phyloP scores from a whole-genome alignment of 2,329 filamentous ascomycete species.

The Chaetoscypha palmicola region DNA sequence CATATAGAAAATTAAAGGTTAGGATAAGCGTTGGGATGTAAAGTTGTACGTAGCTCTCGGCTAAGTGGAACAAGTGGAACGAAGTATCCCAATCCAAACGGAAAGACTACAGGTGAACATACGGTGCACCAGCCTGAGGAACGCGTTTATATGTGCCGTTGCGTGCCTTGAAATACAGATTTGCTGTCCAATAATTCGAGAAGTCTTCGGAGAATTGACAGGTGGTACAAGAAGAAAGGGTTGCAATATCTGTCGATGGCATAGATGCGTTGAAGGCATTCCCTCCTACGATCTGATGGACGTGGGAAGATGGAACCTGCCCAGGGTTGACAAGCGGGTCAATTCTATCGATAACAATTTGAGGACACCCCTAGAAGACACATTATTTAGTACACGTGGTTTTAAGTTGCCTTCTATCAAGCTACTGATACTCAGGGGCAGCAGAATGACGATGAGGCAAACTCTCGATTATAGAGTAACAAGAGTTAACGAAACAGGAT shows the following conservation, averaged over 20 bases:
- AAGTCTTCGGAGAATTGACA: slow-evolving; percentile 14
- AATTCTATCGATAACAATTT: slow-evolving; percentile 12
- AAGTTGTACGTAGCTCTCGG: too few relatives aligned
- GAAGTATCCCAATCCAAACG: background rate
- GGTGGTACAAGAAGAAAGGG: slow-evolving; percentile 9
- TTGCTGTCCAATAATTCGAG: slow-evolving; percentile 28
- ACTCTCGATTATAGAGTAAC: too few relatives aligned
- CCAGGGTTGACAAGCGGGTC: slow-evolving; percentile 16
- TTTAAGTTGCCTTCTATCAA: too few relatives aligned
- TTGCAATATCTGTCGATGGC: slow-evolving; percentile 8
- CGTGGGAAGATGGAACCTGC: slow-evolving; percentile 7
- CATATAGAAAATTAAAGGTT: background rate
- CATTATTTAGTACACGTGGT: too few relatives aligned
- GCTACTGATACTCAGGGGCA: too few relatives aligned
- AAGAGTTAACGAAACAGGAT: too few relatives aligned
- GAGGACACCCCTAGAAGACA: too few relatives aligned
- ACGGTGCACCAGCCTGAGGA: slow-evolving; percentile 11
- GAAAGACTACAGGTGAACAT: background rate
- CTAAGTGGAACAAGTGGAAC: too few relatives aligned
- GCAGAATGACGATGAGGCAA: too few relatives aligned
- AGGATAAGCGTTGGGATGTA: background rate
- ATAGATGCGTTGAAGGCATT: slow-evolving; percentile 13
- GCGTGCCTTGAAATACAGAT: slow-evolving; percentile 28
- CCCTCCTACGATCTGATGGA: slow-evolving; percentile 15
- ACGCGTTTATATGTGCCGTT: slow-evolving; percentile 15